Evolutionary conservation across 768 basidiomycete species (phyloP), one percentile per base, ranked within the genome.

Genomic region (Lanmaoa rubissima): DNA sequence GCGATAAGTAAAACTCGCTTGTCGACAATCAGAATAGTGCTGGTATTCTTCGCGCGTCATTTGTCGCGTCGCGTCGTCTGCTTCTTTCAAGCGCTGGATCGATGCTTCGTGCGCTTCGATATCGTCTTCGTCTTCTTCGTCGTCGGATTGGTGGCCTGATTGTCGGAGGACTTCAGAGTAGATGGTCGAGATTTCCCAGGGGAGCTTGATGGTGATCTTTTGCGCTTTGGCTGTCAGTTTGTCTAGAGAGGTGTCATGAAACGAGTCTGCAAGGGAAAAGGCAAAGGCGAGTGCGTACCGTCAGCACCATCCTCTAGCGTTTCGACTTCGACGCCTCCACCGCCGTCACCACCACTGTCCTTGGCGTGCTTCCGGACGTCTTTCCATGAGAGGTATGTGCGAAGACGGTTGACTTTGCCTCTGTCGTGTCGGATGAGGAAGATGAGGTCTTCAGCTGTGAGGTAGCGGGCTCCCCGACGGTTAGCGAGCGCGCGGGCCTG

Each of bases 1-100:
- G 52, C 94, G 86, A 71, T 95, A 97, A 1, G 95, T 97, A 71
- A 98, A 98, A 16, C 92, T 92, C 0, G 95, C 95, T 71, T 97
- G 95, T 56, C 95, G 83, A 75, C 94, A 97, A 69, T 96, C 94
- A 4, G 94, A 94, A 69, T 97, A 97, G 68, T 94, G 94, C 57
- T 95, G 90, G 70, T 98, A 98, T 65, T 98, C 93, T 69, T 98
- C 95, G 64, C 91, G 82, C 9, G 94, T 95, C 95, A 98, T 98
- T 74, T 92, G 85, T 44, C 92, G 82, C 2, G 95, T 98, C 12
- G 93, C 88, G 60, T 94, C 92, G 73, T 98, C 95, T 3, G 94
- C 93, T 80, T 97, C 94, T 87, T 90, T 88, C 43, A 97, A 75
- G 17, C 94, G 83, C 66, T 88, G 86, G 50, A 95, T 86, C n/a